Conservation (phyloP, 768 basidiomycete species). For the Tulasnella sp. region DNA sequence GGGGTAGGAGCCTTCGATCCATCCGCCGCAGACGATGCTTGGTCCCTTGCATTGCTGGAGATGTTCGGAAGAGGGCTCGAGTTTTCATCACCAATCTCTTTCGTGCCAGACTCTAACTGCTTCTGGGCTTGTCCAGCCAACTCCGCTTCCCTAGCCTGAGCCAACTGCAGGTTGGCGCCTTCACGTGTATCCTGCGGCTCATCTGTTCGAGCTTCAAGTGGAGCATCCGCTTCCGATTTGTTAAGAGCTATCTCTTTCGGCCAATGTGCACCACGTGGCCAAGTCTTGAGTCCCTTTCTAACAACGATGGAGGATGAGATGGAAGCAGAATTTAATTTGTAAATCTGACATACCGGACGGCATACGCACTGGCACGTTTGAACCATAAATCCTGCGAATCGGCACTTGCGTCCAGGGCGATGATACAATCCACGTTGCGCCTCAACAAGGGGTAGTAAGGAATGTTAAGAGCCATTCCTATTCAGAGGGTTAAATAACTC, state of each 20-base stretch:
- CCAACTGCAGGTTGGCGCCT: slow-evolving; percentile 15
- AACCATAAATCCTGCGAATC: slow-evolving; percentile 25
- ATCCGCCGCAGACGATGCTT: not conserved
- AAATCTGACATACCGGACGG: not conserved
- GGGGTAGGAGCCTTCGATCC: not conserved
- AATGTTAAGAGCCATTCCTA: slow-evolving; percentile 23
- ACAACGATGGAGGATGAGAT: not conserved
- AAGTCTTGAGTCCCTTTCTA: slow-evolving; percentile 1
- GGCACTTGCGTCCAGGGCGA: slow-evolving; percentile 22
- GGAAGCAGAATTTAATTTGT: slow-evolving; percentile 10
- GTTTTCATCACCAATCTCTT: slow-evolving; percentile 10
- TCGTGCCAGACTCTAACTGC: too few species aligned
- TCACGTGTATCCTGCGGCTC: not conserved
- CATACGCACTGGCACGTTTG: slow-evolving; percentile 22
- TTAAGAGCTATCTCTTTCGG: slow-evolving; percentile 1
- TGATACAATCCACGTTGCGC: slow-evolving; percentile 22
- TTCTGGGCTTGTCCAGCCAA: slow-evolving; percentile 16
- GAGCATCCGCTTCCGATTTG: not conserved
- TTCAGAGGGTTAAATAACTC: not conserved
- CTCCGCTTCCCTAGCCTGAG: slow-evolving; percentile 18
- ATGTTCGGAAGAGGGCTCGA: slow-evolving; percentile 2
- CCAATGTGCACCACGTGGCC: slow-evolving; percentile 15
- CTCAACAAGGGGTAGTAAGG: slow-evolving; percentile 24
- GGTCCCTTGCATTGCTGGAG: too few species aligned
- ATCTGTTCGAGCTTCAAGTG: slow-evolving; percentile 10